Percentiles rank a stretch among this genome's conserved stretches.
These are phyloP conservation scores for Leccinum fibrillosum DNA, from an alignment of 768 basidiomycete species.

Conservation along the genomic window DNA sequence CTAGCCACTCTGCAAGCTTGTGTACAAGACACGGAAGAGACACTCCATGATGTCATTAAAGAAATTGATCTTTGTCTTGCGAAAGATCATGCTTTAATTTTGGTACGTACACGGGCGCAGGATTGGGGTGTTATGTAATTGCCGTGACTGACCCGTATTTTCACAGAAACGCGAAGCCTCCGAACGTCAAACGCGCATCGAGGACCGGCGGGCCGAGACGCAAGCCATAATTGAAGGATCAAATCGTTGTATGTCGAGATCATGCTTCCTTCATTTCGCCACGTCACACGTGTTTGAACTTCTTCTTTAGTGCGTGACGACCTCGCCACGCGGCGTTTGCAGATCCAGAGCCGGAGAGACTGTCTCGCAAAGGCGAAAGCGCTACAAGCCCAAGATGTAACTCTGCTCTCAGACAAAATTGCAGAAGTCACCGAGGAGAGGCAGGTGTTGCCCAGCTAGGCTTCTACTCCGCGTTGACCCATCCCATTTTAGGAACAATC, in stretches of 20 bases:
- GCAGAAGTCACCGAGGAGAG: slow-evolving; percentile 38
- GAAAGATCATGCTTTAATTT: slow-evolving; percentile 35
- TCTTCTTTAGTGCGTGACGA: slow-evolving; percentile 38
- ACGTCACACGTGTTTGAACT: slow-evolving; percentile 10
- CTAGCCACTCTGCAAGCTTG: slow-evolving; percentile 51
- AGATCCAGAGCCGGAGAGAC: slow-evolving; percentile 45
- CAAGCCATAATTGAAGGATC: slow-evolving; percentile 41
- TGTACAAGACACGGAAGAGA: slow-evolving; percentile 48
- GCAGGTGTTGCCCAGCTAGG: slow-evolving; percentile 23
- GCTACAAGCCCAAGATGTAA: slow-evolving; percentile 33
- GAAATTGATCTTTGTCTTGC: slow-evolving; percentile 48
- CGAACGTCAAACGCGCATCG: slow-evolving; percentile 57
- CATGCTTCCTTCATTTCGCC: slow-evolving; percentile 21
- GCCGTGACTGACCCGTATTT: slow-evolving; percentile 23
- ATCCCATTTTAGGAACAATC: slow-evolving; percentile 40
- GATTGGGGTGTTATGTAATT: slow-evolving; percentile 21
- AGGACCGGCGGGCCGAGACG: slow-evolving; percentile 45
- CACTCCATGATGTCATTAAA: slow-evolving; percentile 44
- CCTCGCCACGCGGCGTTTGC: slow-evolving; percentile 42
- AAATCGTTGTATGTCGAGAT: slow-evolving; percentile 42
- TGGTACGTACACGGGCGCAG: slow-evolving; percentile 34
- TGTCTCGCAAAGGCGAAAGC: slow-evolving; percentile 43
- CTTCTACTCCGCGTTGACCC: slow-evolving; percentile 16
- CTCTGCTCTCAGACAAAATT: slow-evolving; percentile 25
- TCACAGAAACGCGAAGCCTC: slow-evolving; percentile 64